Base-by-base conservation (phyloP, 257 asterid species). In the Misopates orontium region DNA sequence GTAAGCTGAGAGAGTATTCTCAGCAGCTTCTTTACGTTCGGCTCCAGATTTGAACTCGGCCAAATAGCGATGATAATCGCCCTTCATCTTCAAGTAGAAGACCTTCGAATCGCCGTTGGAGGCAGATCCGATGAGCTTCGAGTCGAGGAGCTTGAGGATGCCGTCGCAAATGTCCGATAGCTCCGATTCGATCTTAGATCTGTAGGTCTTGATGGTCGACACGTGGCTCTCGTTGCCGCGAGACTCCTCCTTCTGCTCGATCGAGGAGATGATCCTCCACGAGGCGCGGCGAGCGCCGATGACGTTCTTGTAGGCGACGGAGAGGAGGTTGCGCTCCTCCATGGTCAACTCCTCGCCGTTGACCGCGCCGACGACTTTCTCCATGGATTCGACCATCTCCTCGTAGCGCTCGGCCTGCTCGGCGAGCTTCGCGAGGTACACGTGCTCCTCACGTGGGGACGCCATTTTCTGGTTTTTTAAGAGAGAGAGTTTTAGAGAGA, bases 51-150 rank as follows among this genome's bases (percentile, higher is more conserved):
- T 89, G 47, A 89, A 89, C 80, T 89, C 96, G 4, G 96, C 96
- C 87, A 89, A 72, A 53, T 89, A 89, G 14, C 96, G 90, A 69
- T 86, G 84, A 51, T 89, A 89, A 69, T 89, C 96, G 19, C 96
- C 96, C 80, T 83, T 89, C 96, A 89, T 89, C 88, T 89, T 89
- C 90, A 89, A 75, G 82, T 84, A 89, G 58, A 89, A 89, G 64
- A 86, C 96, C 89, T 86, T 89, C 11, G 96, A 89, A 39, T 89
- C 96, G 0, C 90, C 93, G 49, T 66, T 36, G 20, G 82, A 42
- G 21, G 92, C 95, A 32, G 88, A 73, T 67, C 85, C 86, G 66
- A 88, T 84, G 71, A 89, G 97, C 51, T 87, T 89, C 3, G 88
- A 24, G 75, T 86, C 96, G 10, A 89, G 91, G 25, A 88, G 84